Conservation (phyloP, 1,284 basidiomycete genomes). For the Meira nashicola region DNA sequence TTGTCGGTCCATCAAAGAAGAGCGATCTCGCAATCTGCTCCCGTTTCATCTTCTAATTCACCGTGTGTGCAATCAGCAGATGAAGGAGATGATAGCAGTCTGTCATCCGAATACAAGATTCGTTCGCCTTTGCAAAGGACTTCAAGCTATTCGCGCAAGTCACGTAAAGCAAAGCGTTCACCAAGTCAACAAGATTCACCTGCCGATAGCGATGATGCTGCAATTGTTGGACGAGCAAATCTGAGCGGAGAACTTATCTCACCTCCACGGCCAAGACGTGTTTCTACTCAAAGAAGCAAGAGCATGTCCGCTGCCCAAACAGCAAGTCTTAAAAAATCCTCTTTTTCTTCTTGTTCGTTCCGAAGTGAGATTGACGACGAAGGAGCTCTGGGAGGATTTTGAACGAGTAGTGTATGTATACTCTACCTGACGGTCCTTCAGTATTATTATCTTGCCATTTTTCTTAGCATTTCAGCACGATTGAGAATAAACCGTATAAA, state of each 20-base stretch:
- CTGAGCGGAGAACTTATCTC: neutral
- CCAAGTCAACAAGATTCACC: neutral
- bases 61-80: too few relatives aligned
- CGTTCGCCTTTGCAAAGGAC: too few relatives aligned
- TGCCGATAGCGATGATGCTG: neutral
- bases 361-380: conserved; percentile 4
- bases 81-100: too few relatives aligned
- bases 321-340: neutral
- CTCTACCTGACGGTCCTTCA: too few relatives aligned
- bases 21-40: too few relatives aligned
- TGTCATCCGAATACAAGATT: too few relatives aligned
- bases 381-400: conserved; percentile 9
- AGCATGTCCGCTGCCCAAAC: conserved; percentile 8
- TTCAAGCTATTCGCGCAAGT: too few relatives aligned
- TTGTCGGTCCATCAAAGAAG: neutral
- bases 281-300: neutral
- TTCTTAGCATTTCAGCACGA: too few relatives aligned
- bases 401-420: neutral
- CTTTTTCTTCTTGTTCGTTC: neutral
- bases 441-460: too few relatives aligned
- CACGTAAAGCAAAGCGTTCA: neutral
- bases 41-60: too few relatives aligned
- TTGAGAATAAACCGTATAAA: neutral
- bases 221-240: neutral
- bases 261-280: neutral